A percentile compares a stretch with the other conserved stretches of the same genome.
Evolutionary conservation across 2,329 filamentous ascomycete genomes (phyloP).

Genomic region (Aspergillus sojae): DNA sequence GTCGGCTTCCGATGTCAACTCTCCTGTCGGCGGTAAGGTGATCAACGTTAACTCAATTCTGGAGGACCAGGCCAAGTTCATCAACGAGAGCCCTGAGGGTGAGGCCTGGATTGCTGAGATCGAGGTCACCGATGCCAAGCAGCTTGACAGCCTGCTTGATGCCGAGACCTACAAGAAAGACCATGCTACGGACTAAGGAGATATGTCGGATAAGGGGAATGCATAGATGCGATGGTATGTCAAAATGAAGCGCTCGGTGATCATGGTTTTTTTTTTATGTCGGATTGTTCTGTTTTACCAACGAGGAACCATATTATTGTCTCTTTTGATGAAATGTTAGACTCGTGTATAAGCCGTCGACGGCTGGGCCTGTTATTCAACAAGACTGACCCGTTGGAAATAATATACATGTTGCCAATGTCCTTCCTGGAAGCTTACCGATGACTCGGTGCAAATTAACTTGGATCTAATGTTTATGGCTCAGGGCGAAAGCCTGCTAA

Average conservation of each 20-base stretch:
- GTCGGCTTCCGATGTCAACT: conserved; percentile 95
- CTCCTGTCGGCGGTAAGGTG: conserved; percentile 78
- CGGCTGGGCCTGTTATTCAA: conserved; percentile 25
- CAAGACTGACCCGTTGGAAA: conserved; percentile 17
- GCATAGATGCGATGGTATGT: conserved; percentile 4
- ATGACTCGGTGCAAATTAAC: not conserved
- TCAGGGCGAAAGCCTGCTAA: not conserved
- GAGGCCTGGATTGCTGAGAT: conserved; percentile 95
- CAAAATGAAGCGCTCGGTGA: conserved; percentile 8
- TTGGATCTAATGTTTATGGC: not conserved
- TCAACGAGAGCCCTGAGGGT: conserved; percentile 88
- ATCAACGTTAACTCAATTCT: conserved; percentile 72
- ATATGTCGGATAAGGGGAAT: not conserved
- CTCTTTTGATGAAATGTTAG: conserved; percentile 21
- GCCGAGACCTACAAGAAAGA: conserved; percentile 70
- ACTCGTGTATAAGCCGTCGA: conserved; percentile 18
- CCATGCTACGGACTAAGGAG: conserved; percentile 61
- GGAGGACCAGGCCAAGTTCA: conserved; percentile 80
- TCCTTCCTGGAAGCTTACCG: not conserved
- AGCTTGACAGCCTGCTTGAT: conserved; percentile 78
- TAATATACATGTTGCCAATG: conserved; percentile 7
- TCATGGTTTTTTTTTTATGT: conserved; percentile 8
- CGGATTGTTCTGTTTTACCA: conserved; percentile 10
- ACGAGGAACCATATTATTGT: conserved; percentile 8
- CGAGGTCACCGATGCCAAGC: conserved; percentile 68